Evolutionary conservation across 2,329 filamentous ascomycete species (phyloP).

Genomic region (Cytospora leucostoma): DNA sequence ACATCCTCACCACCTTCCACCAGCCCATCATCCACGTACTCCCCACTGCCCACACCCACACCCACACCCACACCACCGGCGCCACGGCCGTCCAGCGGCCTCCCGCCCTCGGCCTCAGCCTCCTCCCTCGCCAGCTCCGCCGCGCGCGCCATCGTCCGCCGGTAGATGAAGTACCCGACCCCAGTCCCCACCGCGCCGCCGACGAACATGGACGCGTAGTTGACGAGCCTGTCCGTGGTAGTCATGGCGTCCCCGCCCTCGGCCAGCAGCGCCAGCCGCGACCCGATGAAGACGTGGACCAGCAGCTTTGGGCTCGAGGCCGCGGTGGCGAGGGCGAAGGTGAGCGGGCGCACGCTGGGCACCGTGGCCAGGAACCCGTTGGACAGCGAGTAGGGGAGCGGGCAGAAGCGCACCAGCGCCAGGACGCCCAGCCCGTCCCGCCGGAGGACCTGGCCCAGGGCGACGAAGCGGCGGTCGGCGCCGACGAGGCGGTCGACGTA

Average conservation of each 20-base stretch:
- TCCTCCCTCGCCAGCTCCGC: constrained; percentile 57
- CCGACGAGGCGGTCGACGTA: constrained; percentile 83
- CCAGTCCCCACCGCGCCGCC: constrained; percentile 70
- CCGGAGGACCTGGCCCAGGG: constrained; percentile 83
- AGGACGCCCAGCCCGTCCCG: constrained; percentile 87
- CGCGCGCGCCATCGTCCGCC: constrained; percentile 64
- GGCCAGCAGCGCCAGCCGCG: constrained; percentile 77
- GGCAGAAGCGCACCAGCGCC: constrained; percentile 89
- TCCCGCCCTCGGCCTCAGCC: constrained; percentile 35
- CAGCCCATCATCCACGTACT: constrained; percentile 46
- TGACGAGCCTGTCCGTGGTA: constrained; percentile 72
- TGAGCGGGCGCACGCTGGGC: constrained; percentile 75
- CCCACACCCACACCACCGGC: constrained; percentile 15
- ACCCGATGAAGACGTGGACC: constrained; percentile 90
- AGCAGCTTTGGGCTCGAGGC: constrained; percentile 79
- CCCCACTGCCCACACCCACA: constrained; percentile 24
- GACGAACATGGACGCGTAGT: constrained; percentile 78
- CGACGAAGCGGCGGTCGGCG: constrained; percentile 82
- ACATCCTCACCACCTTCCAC: constrained; percentile 39
- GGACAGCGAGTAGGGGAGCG: constrained; percentile 86
- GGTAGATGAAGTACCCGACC: constrained; percentile 86
- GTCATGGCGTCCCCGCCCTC: constrained; percentile 84
- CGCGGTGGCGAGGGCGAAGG: constrained; percentile 81
- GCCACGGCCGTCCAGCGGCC: constrained; percentile 17
- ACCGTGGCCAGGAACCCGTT: constrained; percentile 96